Conservation (phyloP, 139 green algal species). For the Auxenochlorella pyrenoidosa region DNA sequence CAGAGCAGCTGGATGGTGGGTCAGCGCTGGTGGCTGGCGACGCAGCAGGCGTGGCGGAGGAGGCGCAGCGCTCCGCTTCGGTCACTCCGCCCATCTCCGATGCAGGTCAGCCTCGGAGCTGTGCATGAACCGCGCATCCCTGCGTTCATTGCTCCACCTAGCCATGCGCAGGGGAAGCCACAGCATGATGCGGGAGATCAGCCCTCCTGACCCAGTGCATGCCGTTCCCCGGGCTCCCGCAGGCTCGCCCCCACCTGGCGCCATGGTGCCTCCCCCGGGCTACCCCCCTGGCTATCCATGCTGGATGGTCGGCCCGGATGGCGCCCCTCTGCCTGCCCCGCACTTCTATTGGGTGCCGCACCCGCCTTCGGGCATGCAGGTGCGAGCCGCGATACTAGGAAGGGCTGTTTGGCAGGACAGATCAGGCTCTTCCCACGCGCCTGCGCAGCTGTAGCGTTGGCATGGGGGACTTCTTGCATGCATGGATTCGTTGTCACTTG, state of each 20-base stretch:
- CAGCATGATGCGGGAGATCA: background rate
- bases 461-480: too few species aligned
- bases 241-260: slow-evolving; percentile 3
- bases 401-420: background rate
- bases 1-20: background rate
- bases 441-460: too few species aligned
- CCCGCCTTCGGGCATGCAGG: slow-evolving; percentile 15
- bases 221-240: background rate
- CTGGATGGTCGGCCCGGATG: background rate
- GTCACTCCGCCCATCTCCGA: slow-evolving; percentile 29
- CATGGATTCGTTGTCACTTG: too few species aligned
- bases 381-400: background rate
- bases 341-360: background rate
- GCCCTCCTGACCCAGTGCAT: background rate
- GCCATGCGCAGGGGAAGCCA: too few species aligned
- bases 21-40: background rate
- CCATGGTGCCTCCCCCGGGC: background rate
- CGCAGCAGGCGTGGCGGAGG: background rate
- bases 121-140: background rate
- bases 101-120: background rate
- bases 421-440: too few species aligned
- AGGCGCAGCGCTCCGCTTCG: background rate
- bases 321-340: background rate
- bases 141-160: too few species aligned
- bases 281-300: background rate